Evolutionary conservation across 2,329 filamentous ascomycete species (phyloP).

Genomic region (Diatrype stigma): DNA sequence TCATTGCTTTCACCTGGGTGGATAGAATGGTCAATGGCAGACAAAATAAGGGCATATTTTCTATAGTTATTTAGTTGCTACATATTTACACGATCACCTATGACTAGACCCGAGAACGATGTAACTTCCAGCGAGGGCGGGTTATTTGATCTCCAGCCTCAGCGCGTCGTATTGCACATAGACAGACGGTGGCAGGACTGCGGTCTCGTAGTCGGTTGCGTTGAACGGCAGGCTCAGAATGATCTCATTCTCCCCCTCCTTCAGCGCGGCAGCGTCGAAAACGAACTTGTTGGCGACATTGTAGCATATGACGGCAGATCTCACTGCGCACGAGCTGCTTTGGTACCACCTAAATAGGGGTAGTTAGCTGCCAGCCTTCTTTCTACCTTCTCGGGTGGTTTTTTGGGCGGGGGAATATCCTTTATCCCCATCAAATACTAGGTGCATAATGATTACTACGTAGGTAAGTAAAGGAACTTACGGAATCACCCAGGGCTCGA

Average conservation of each 20-base stretch:
- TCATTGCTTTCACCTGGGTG: no score
- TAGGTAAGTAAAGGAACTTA: conserved; percentile 8
- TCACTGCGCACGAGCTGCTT: conserved; percentile 55
- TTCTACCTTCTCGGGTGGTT: background rate
- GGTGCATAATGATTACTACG: no score
- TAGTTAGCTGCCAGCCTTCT: background rate
- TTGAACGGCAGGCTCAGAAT: conserved; percentile 56
- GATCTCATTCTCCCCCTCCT: conserved; percentile 50
- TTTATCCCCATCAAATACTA: no score
- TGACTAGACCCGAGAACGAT: no score
- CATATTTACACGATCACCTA: background rate
- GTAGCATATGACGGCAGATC: conserved; percentile 59
- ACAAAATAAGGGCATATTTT: no score
- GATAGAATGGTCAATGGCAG: no score
- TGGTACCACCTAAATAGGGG: conserved; percentile 38
- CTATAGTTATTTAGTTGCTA: no score
- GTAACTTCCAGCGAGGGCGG: background rate
- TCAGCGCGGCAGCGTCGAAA: conserved; percentile 47
- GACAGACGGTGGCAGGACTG: conserved; percentile 47
- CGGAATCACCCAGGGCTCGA: conserved; percentile 54
- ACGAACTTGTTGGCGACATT: conserved; percentile 56
- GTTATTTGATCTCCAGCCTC: conserved; percentile 46
- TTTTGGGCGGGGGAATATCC: no score
- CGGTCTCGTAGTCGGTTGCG: conserved; percentile 55
- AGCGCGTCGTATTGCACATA: conserved; percentile 66